Evolutionary conservation across 78 protist species (phyloP).

Genomic region (Tieghemostelium lacteum): DNA sequence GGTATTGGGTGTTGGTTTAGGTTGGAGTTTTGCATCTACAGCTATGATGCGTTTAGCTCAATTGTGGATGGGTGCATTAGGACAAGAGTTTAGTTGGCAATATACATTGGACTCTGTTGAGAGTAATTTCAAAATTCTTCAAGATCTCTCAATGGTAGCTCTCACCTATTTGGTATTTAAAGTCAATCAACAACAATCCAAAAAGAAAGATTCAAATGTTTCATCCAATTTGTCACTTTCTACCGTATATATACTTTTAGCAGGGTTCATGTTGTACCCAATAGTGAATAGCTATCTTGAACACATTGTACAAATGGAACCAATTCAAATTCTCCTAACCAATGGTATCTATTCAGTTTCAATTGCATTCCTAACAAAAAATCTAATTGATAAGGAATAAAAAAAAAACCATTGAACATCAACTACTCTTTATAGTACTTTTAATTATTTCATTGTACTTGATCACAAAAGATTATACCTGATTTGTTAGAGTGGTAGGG

Average conservation of each 20-base stretch:
- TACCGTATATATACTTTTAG: no score
- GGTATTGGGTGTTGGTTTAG: slow-evolving; percentile 11
- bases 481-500: no score
- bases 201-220: no score
- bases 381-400: no score
- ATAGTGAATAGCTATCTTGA: background rate
- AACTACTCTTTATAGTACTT: no score
- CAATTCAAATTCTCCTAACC: background rate
- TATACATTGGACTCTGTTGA: slow-evolving; percentile 20
- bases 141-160: background rate
- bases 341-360: background rate
- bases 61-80: slow-evolving; percentile 10
- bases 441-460: no score
- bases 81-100: slow-evolving; percentile 1
- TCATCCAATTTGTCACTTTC: no score
- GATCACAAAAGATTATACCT: no score
- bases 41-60: background rate
- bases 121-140: background rate
- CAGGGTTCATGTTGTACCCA: background rate
- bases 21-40: slow-evolving; percentile 32
- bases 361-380: background rate
- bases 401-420: no score
- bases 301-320: background rate
- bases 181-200: background rate
- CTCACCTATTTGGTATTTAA: background rate